Evolutionary conservation across 2,329 filamentous ascomycete genomes (phyloP).

Genomic region (Daldinia eschscholtzii): DNA sequence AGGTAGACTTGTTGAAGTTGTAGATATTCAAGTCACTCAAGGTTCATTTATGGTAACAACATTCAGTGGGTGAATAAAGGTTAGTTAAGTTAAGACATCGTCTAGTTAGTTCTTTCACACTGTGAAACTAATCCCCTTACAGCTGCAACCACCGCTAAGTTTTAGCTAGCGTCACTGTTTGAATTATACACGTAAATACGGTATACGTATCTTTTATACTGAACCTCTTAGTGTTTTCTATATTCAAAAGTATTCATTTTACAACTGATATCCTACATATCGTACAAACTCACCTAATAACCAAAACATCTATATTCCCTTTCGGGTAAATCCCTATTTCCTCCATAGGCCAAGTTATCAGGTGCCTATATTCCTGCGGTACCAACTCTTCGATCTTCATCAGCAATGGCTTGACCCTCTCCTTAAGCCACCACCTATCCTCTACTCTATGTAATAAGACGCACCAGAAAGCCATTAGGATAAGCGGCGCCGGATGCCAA

Average conservation of each 20-base stretch:
- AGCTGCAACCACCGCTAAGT: not conserved
- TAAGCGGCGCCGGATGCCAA: slow-evolving; percentile 41
- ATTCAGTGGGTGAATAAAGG: not conserved
- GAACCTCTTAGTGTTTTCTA: not conserved
- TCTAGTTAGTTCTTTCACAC: slow-evolving; percentile 2
- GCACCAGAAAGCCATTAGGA: slow-evolving; percentile 49
- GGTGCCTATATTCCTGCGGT: slow-evolving; percentile 23
- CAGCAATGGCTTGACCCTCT: slow-evolving; percentile 35
- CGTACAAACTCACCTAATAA: not conserved
- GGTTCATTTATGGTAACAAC: not conserved
- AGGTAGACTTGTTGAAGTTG: not conserved
- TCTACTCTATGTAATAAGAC: slow-evolving; percentile 45
- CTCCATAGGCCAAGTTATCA: slow-evolving; percentile 37
- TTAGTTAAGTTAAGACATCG: not conserved
- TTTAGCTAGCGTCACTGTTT: not conserved
- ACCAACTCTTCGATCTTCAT: slow-evolving; percentile 39
- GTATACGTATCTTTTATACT: slow-evolving; percentile 2
- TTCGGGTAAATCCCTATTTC: slow-evolving; percentile 12
- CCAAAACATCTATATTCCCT: not conserved
- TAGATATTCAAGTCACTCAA: not conserved
- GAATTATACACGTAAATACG: not conserved
- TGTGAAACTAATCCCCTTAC: not conserved
- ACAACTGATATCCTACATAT: not conserved
- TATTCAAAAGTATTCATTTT: not conserved
- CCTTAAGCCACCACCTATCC: slow-evolving; percentile 44